Evolutionary conservation across 2,329 filamentous ascomycete species (phyloP), one percentile per base, ranked within the genome.

Genomic region (Fusarium compactum): DNA sequence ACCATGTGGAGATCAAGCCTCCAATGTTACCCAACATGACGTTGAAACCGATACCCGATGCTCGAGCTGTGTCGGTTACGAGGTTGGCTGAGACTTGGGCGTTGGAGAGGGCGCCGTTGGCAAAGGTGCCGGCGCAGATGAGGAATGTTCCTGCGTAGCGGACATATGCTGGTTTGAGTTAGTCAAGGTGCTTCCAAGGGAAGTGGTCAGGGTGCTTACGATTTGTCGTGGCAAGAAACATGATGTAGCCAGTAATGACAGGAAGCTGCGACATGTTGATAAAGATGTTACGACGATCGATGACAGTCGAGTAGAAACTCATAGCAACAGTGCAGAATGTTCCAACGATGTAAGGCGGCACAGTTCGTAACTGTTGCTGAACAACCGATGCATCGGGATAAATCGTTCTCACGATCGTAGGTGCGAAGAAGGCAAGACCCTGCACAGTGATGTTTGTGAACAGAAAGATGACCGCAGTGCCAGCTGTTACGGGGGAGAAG

Each of bases 371-470:
- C 74, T 91, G 89, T 71, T 90, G 86, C 1, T 81, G 83, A 25
- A 91, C 80, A 9, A 88, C 84, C 3, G 80, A 82, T 38, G 79
- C 76, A 5, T 84, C 74, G 0, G 89, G 89, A 66, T 91, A 91
- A 69, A 91, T 90, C 0, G 86, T 89, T 25, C 77, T 79, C 45
- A 91, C 87, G 53, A 91, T 91, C 0, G 89, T 90, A 0, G 89
- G 89, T 0, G 84, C 80, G 74, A 91, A 91, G 82, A 91, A 91
- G 11, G 86, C 87, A 1, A 91, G 81, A 4, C 89, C 89, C 73
- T 91, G 88, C 3, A 91, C 89, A 0, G 89, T 91, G 70, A 91
- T 85, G 77, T 91, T 91, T 80, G 89, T 81, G 47, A 90, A 83
- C 2, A 90, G 79, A 78, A 90, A 90, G 67, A 90, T 85, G 65